These are phyloP conservation scores for Metarhizium anisopliae DNA, from an alignment of 2,329 filamentous ascomycete species.

Conservation along the genomic window DNA sequence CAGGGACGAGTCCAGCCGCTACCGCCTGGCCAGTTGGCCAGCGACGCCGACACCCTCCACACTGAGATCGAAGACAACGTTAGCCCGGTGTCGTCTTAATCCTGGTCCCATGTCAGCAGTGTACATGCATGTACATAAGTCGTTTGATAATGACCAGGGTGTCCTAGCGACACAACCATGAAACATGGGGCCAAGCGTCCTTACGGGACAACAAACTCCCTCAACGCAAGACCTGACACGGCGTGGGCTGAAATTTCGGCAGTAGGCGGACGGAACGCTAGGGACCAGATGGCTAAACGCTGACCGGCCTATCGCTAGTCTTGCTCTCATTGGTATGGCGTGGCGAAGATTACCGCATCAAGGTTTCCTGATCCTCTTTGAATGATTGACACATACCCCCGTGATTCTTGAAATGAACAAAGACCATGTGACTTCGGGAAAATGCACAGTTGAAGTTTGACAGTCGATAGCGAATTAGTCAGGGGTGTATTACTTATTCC, in stretches of 20 bases:
- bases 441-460: background rate
- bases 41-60: background rate
- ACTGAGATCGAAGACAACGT: background rate
- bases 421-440: background rate
- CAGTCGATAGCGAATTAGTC: background rate
- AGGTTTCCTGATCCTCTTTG: background rate
- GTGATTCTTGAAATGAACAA: background rate
- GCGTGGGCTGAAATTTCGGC: background rate
- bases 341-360: background rate
- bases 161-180: background rate
- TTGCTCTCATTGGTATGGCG: conserved; percentile 3
- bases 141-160: background rate
- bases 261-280: background rate
- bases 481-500: background rate
- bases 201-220: background rate
- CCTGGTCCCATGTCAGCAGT: background rate
- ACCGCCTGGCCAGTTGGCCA: too few relatives aligned
- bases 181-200: background rate
- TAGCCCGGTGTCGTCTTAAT: background rate
- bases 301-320: conserved; percentile 2
- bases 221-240: background rate
- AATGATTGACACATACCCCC: background rate
- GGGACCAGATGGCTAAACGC: background rate
- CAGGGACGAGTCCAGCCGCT: too few relatives aligned
- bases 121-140: background rate